Base-by-base conservation (phyloP, 2,329 filamentous ascomycete species). In the Diaporthe aspalathi region DNA sequence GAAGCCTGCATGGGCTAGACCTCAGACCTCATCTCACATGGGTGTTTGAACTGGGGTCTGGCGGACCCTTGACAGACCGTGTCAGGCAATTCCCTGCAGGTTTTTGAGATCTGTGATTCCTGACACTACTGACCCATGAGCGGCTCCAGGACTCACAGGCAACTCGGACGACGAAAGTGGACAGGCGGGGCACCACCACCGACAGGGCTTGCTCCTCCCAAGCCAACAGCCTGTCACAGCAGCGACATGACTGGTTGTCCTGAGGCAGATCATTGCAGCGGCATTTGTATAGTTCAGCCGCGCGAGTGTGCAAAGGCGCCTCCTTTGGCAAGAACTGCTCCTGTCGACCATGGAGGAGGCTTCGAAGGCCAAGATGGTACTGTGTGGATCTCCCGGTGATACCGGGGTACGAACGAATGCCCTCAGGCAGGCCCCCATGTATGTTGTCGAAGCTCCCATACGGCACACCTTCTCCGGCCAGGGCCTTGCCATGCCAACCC, bases 1-100 rank as follows among this genome's bases (percentile, higher is more conserved):
- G 38, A 65, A 24, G 45, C 45, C 29, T 65, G 60, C 60, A 65
- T 65, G 45, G 60, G 60, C 60, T 65, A 65, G 60, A 50, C 60
- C 60, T 65, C 60, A 50, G 60, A 65, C 43, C 60, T 65, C 60
- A 65, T 65, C 60, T 65, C 45, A 50, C 60, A 65, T 65, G 60
- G 43, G 60, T 50, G 60, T 65, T 7, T 38, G 60, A 65, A 35
- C 60, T 65, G 60, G 60, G 60, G 45, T 65, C 45, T 65, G 43
- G 27, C 29, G 60, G 45, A 65, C 60, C 60, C 60, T 65, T 65
- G 60, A 50, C 45, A 50, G 29, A 50, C 29, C 45, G n/a, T 65
- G 60, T 65, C 60, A 65, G 45, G 60, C 27, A 65, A 35, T 65
- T 38, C 60, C 60, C 60, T 65, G 60, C 60, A 65, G 60, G 60